Percentiles rank a stretch among this genome's conserved stretches.
Conservation (phyloP, 495 filamentous ascomycete genomes). For the Talaromyces liani region DNA sequence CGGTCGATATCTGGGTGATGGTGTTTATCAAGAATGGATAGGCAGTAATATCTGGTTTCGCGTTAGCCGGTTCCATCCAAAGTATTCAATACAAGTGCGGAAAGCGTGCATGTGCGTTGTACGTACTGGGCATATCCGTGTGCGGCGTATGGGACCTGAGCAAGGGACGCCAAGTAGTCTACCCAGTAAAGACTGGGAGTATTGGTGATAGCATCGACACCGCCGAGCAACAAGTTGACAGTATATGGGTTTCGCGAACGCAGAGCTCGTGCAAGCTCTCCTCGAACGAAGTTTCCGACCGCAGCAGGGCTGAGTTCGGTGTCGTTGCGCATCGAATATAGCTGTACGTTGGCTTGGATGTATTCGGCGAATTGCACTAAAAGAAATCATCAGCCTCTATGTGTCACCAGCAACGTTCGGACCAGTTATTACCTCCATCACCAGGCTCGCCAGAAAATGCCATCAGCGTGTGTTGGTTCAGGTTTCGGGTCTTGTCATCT, state of each 20-base stretch:
- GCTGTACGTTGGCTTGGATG: conserved; percentile 95
- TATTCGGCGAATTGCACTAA: conserved; percentile 98
- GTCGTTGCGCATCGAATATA: conserved; percentile 97
- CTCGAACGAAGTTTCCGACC: conserved; percentile 83
- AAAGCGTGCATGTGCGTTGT: conserved; percentile 7
- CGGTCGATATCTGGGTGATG: conserved; percentile 88
- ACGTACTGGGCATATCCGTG: conserved; percentile 96
- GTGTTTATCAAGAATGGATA: conserved; percentile 95
- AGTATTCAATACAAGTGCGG: neutral
- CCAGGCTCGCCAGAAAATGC: conserved; percentile 95
- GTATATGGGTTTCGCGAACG: conserved; percentile 89
- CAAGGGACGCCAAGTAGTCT: conserved; percentile 88
- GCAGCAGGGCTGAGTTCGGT: conserved; percentile 82
- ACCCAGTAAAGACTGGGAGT: conserved; percentile 93
- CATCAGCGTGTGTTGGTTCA: conserved; percentile 93
- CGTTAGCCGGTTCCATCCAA: conserved; percentile 15
- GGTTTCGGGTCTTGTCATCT: conserved; percentile 88
- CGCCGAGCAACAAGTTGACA: conserved; percentile 91
- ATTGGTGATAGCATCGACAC: conserved; percentile 78
- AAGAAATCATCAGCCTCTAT: conserved; percentile 19
- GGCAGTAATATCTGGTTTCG: conserved; percentile 74
- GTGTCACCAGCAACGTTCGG: neutral
- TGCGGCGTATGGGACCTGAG: conserved; percentile 85
- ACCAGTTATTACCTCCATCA: conserved; percentile 68
- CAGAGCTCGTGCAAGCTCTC: conserved; percentile 82